Conservation (phyloP, 202 grass and related monocot genomes). For the Setaria italica region DNA sequence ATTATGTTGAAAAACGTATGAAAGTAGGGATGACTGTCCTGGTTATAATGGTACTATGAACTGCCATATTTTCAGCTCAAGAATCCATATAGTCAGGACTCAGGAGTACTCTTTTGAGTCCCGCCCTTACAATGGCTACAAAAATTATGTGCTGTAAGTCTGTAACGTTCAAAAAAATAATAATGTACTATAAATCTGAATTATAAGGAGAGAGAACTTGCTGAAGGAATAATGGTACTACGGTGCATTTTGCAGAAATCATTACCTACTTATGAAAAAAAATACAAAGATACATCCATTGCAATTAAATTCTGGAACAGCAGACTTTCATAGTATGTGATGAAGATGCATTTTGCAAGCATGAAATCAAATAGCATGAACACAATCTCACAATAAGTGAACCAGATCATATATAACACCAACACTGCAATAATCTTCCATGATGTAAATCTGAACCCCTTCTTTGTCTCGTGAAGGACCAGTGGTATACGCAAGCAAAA, state of each 20-base stretch:
- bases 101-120: not conserved
- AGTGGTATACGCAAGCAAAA: not conserved
- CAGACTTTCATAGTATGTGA: not conserved
- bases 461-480: not conserved
- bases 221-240: not conserved
- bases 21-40: not conserved
- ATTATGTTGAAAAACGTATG: not conserved
- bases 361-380: not conserved
- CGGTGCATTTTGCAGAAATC: not conserved
- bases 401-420: not conserved
- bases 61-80: constrained; percentile 3
- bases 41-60: not conserved
- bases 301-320: too few relatives aligned
- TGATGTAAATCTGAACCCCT: not conserved
- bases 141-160: not conserved
- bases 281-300: not conserved
- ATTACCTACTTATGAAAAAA: not conserved
- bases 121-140: not conserved
- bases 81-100: not conserved
- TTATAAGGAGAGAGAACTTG: not conserved
- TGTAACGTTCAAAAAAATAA: not conserved
- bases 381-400: not conserved
- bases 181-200: constrained; percentile 11
- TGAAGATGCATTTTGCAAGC: not conserved
- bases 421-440: not conserved